Conservation (phyloP, 2,329 filamentous ascomycete species). For the Arachnopeziza araneosa region DNA sequence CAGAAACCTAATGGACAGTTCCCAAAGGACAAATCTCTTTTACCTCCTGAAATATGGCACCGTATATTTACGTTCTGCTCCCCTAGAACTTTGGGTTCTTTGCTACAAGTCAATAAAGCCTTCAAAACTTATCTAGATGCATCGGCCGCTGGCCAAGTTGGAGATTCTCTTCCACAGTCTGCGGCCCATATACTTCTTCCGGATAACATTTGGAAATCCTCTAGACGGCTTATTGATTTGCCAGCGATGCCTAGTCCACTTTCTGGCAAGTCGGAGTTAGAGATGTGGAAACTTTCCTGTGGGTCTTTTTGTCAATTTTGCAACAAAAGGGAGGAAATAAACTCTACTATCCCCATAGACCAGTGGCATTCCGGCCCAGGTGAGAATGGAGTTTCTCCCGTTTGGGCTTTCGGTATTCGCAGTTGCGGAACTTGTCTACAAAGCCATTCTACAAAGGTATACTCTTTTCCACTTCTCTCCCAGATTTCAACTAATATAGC, state of each 20-base stretch:
- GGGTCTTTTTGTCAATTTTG: conserved; percentile 64
- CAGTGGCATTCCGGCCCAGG: conserved; percentile 59
- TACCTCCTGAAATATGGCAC: conserved; percentile 64
- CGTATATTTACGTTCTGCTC: conserved; percentile 62
- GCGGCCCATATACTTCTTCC: conserved; percentile 42
- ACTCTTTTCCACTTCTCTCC: conserved; percentile 15
- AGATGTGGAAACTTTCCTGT: conserved; percentile 70
- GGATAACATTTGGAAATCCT: conserved; percentile 65
- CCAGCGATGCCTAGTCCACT: conserved; percentile 66
- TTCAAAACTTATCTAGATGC: conserved; percentile 58
- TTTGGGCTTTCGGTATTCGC: conserved; percentile 68
- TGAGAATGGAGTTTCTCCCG: conserved; percentile 49
- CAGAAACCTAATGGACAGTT: background rate
- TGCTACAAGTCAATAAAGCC: conserved; percentile 61
- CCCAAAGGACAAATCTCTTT: conserved; percentile 27
- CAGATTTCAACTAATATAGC: background rate
- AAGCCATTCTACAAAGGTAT: conserved; percentile 59
- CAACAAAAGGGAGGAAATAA: conserved; percentile 34
- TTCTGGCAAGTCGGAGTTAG: conserved; percentile 57
- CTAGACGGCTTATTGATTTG: conserved; percentile 55
- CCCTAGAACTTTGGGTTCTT: conserved; percentile 55
- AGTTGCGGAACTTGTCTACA: conserved; percentile 63
- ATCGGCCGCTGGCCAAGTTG: conserved; percentile 31
- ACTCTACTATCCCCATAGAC: conserved; percentile 30
- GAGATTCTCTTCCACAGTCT: conserved; percentile 34